Evolutionary conservation across 208 protist genomes (phyloP).

Genomic region (Leishmania amazonensis): DNA sequence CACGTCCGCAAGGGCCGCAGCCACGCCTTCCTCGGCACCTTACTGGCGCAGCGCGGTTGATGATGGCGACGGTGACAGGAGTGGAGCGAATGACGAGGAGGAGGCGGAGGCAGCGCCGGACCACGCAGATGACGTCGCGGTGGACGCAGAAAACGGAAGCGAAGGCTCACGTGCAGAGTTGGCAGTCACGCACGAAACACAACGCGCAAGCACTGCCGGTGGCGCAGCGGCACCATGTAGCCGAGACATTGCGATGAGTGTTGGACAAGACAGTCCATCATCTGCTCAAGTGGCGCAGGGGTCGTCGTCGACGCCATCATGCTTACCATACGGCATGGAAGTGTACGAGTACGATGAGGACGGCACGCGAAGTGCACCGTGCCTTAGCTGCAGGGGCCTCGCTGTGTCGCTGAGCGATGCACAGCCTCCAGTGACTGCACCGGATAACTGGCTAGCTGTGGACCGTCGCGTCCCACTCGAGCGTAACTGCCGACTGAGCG

Average conservation of each 20-base stretch:
- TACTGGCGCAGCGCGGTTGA: background rate
- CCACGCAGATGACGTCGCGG: background rate
- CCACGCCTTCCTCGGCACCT: background rate
- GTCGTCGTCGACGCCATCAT: background rate
- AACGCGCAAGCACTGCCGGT: background rate
- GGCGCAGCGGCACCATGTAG: background rate
- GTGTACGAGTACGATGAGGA: constrained; percentile 15
- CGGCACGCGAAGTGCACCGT: constrained; percentile 1
- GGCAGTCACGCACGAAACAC: background rate
- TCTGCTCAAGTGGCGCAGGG: background rate
- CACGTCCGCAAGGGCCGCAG: background rate
- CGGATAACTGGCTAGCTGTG: background rate
- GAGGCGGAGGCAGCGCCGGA: background rate
- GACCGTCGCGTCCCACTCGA: background rate
- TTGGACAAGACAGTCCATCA: background rate
- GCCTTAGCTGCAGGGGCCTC: background rate
- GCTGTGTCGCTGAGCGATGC: background rate
- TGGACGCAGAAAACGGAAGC: background rate
- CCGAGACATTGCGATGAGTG: background rate
- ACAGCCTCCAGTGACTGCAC: background rate
- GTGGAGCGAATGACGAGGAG: background rate
- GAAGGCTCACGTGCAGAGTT: background rate
- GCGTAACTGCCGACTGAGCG: background rate
- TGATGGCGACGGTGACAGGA: background rate
- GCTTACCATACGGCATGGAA: constrained; percentile 10